Base-by-base conservation (phyloP, 176 grass and related monocot genomes). In the Triticum aestivum region DNA sequence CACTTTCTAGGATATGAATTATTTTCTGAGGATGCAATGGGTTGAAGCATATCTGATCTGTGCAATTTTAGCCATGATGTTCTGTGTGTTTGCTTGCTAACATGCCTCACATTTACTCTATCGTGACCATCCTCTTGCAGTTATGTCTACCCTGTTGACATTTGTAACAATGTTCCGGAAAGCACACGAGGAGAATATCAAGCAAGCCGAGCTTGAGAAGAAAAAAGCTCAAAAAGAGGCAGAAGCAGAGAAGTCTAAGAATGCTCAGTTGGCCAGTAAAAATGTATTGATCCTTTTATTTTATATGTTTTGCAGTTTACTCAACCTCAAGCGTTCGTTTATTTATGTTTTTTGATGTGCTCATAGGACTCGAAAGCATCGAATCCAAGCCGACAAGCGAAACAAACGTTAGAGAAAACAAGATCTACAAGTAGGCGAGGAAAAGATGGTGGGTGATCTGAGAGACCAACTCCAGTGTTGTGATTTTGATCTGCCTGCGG, bases 161-260 rank as follows among this genome's bases (percentile, higher is more conserved):
- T 99, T 99, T 65, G 94, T 94, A 38, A 88, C 79, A 81, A 96
- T 95, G 91, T 99, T 99, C 69, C 90, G 89, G 56, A 90, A 89
- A 86, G 92, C 97, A 37, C 94, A 98, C 11, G 90, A 96, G 80
- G 97, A 99, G 78, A 99, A 99, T 58, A 88, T 91, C 73, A 99
- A 96, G 83, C 94, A 99, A 84, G 88, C 90, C 58, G 97, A 99
- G 20, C 90, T 99, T 67, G 97, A 99, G 66, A 99, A 90, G 82
- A 99, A 96, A 92, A 99, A 89, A 39, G 92, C 94, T 80, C 79
- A 91, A 65, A 98, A 99, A 79, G 92, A 96, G 65, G 92, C 88
- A 56, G 88, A 88, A 79, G 87, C 91, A 87, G 97, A 92, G 24
- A 96, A 88, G 86, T 86, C 91, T 26, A 99, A 91, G 87, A 67